Evolutionary conservation across 1,139 yeast species (phyloP).

Genomic region (Geotrichum restrictum): DNA sequence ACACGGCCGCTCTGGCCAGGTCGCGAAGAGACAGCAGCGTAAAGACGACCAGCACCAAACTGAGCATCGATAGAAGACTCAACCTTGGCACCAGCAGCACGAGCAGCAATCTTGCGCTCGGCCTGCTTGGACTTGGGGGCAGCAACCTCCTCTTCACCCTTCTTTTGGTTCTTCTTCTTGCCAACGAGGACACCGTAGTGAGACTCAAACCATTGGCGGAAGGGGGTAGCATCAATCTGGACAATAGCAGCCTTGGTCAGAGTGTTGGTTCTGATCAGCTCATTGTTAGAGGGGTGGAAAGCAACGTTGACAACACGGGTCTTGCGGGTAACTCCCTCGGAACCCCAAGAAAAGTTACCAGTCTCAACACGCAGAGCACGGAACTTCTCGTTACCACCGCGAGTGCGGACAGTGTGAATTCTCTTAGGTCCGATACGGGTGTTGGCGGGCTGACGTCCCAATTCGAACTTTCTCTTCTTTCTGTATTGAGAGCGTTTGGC

Average conservation of each 20-base stretch:
- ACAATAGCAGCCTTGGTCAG: constrained; percentile 98
- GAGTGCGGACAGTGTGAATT: constrained; percentile 97
- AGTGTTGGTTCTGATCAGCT: constrained; percentile 99
- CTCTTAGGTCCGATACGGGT: constrained; percentile 99
- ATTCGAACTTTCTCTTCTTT: constrained; percentile 99
- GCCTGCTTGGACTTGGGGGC: constrained; percentile 70
- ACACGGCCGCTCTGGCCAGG: constrained; percentile 99
- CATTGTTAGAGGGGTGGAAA: constrained; percentile 99
- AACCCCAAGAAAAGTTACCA: constrained; percentile 99
- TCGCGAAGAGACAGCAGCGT: constrained; percentile 98
- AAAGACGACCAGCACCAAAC: constrained; percentile 61
- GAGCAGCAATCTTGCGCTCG: constrained; percentile 86
- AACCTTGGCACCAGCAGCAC: constrained; percentile 79
- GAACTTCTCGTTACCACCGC: constrained; percentile 99
- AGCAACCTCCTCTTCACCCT: constrained; percentile 37
- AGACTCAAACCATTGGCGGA: constrained; percentile 98
- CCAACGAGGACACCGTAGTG: constrained; percentile 95
- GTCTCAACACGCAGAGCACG: constrained; percentile 99
- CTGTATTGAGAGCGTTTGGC: constrained; percentile 99
- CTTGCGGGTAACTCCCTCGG: constrained; percentile 97
- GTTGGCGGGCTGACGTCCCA: constrained; percentile 99
- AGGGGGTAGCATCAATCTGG: constrained; percentile 99
- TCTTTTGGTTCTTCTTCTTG: constrained; percentile 56
- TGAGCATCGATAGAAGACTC: constrained; percentile 91
- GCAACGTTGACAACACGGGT: constrained; percentile 97